Percentiles rank a stretch among this genome's conserved stretches.
phyloP scores from a whole-genome alignment of 2,329 filamentous ascomycete species.

The Claviceps arundinis region DNA sequence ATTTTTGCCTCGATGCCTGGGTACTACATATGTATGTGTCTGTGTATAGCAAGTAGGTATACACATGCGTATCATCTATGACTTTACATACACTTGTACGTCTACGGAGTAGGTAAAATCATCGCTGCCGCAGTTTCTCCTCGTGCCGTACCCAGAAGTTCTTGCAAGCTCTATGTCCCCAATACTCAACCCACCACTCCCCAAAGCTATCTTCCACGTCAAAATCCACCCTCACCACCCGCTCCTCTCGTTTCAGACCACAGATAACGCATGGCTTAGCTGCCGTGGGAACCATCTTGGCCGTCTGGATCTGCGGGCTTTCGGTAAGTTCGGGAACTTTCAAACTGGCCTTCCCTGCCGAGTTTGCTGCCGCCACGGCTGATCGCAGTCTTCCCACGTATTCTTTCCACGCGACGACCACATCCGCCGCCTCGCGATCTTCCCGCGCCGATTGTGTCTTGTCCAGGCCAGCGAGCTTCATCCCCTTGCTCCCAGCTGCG shows the following conservation, averaged over 20 bases:
- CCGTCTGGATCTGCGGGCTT: conserved; percentile 51
- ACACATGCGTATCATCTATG: no score
- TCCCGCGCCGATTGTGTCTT: conserved; percentile 72
- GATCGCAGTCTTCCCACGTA: conserved; percentile 63
- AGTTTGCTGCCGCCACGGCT: conserved; percentile 54
- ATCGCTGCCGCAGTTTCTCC: conserved; percentile 54
- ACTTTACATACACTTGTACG: not conserved
- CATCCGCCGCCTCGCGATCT: conserved; percentile 71
- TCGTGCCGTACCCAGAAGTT: conserved; percentile 79
- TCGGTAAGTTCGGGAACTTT: conserved; percentile 59
- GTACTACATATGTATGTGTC: no score
- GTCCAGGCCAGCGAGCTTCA: conserved; percentile 84
- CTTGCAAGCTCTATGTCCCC: conserved; percentile 67
- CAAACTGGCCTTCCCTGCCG: conserved; percentile 37
- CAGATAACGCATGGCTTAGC: conserved; percentile 71
- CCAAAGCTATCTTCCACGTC: conserved; percentile 82
- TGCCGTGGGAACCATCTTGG: conserved; percentile 62
- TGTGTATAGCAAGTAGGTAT: no score
- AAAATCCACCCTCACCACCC: conserved; percentile 61
- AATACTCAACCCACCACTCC: conserved; percentile 91
- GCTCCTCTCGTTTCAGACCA: conserved; percentile 77
- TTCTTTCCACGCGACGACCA: conserved; percentile 60
- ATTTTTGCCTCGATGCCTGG: no score
- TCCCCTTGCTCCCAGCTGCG: conserved; percentile 60
- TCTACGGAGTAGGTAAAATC: conserved; percentile 3